phyloP scores from a whole-genome alignment of 129 eudicot species.

The sunflower (Helianthus annuus) region HanXRQr2.0-SUNRISE NC_035448.2:31389893-31390392 shows the following conservation, averaged over 20 bases:
- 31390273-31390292: not conserved
- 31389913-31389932: too few species aligned
- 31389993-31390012: too few species aligned
- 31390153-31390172: slow-evolving; percentile 16
- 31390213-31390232: not conserved
- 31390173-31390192: not conserved
- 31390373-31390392: not conserved
- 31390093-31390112: too few species aligned
- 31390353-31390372: not conserved
- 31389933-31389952: too few species aligned
- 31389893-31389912: too few species aligned
- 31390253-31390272: not conserved
- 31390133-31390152: slow-evolving; percentile 16
- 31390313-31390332: not conserved
- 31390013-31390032: too few species aligned
- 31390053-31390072: too few species aligned
- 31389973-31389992: too few species aligned
- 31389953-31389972: too few species aligned
- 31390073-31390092: too few species aligned
- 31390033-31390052: too few species aligned
- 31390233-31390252: not conserved
- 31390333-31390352: not conserved
- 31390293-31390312: slow-evolving; percentile 1
- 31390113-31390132: slow-evolving; percentile 12
- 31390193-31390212: slow-evolving; percentile 22